Evolutionary conservation across 441 rosid genomes (phyloP).

Genomic region (Brassica hybrid): DNA sequence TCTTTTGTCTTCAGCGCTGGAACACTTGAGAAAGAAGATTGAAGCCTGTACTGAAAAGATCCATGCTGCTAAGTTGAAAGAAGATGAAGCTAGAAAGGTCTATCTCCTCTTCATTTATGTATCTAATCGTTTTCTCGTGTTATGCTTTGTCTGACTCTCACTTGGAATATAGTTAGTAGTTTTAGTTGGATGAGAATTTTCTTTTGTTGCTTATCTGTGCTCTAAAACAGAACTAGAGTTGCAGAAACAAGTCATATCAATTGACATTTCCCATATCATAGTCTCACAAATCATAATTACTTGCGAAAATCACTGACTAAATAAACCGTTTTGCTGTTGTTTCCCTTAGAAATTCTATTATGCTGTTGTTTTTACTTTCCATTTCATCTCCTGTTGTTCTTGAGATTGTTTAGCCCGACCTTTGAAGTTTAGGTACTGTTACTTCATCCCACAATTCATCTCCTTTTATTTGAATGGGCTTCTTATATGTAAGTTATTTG

Average conservation of each 20-base stretch:
- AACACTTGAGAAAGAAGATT: slow-evolving; percentile 87
- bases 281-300: too few species aligned
- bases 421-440: too few species aligned
- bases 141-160: not conserved
- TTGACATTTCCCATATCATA: too few species aligned
- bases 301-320: too few species aligned
- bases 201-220: too few species aligned
- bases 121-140: slow-evolving; percentile 2
- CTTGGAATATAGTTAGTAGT: slow-evolving; percentile 3
- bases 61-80: slow-evolving; percentile 69
- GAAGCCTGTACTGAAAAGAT: slow-evolving; percentile 79
- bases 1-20: slow-evolving; percentile 65
- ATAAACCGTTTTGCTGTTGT: too few species aligned
- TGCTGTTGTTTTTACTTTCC: slow-evolving; percentile 11
- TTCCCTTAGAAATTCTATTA: not conserved
- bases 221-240: too few species aligned
- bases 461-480: not conserved
- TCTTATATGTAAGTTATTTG: not conserved
- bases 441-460: too few species aligned
- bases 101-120: slow-evolving; percentile 31
- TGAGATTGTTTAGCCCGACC: not conserved
- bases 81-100: slow-evolving; percentile 87
- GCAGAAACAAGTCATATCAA: too few species aligned
- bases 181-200: too few species aligned
- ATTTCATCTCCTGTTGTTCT: slow-evolving; percentile 5